Percentiles rank a stretch among this genome's conserved stretches.
Conservation (phyloP, 2,329 filamentous ascomycete species). For the Monilinia polystroma region DNA sequence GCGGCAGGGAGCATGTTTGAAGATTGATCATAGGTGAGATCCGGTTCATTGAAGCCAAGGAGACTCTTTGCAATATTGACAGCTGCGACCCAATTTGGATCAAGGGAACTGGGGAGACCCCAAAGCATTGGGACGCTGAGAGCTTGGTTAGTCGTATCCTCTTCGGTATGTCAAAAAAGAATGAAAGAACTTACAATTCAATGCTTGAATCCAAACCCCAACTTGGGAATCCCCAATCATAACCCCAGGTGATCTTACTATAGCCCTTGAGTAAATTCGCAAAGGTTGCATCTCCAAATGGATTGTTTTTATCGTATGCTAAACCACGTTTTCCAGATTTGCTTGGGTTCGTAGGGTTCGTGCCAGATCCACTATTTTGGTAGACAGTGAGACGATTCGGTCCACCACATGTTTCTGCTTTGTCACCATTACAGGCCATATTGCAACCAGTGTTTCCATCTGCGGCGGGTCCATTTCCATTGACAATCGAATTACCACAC, state of each 20-base stretch:
- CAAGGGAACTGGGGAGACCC: constrained; percentile 49
- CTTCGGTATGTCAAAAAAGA: neutral
- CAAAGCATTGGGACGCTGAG: constrained; percentile 62
- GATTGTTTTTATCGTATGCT: constrained; percentile 58
- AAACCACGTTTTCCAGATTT: constrained; percentile 58
- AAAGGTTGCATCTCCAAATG: constrained; percentile 23
- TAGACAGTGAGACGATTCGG: constrained; percentile 25
- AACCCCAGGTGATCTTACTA: constrained; percentile 55
- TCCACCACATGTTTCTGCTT: constrained; percentile 34
- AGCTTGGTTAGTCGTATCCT: neutral
- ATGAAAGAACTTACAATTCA: constrained; percentile 38
- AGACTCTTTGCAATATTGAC: constrained; percentile 55
- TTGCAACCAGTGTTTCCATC: constrained; percentile 31
- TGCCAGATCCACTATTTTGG: neutral
- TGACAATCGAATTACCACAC: constrained; percentile 30
- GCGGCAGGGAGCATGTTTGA: constrained; percentile 46
- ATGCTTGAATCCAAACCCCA: constrained; percentile 45
- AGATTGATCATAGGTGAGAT: constrained; percentile 51
- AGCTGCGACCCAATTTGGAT: constrained; percentile 49
- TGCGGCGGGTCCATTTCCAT: constrained; percentile 28
- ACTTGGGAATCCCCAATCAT: constrained; percentile 62
- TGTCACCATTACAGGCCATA: constrained; percentile 36
- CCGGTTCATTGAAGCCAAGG: constrained; percentile 70
- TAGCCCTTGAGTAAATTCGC: constrained; percentile 47
- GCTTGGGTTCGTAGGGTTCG: neutral